Percentiles rank a stretch among this genome's conserved stretches.
phyloP scores from a whole-genome alignment of 768 basidiomycete species.

The Rhizopogon rudus region DNA sequence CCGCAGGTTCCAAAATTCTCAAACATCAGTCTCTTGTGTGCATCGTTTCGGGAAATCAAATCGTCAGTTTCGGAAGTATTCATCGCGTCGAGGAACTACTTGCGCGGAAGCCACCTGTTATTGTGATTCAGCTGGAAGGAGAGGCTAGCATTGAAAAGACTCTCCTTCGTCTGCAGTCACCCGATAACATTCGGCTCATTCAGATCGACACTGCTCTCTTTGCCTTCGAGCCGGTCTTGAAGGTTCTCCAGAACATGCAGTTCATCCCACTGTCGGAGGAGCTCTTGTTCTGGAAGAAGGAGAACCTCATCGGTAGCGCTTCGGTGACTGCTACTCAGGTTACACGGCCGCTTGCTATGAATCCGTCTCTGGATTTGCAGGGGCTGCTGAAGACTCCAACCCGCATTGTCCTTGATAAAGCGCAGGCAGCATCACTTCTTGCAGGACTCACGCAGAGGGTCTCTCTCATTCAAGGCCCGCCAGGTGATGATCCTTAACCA shows the following conservation, averaged over 20 bases:
- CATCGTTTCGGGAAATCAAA: constrained; percentile 41
- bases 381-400: constrained; percentile 31
- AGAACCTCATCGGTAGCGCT: constrained; percentile 10
- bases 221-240: constrained; percentile 59
- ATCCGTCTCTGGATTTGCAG: constrained; percentile 38
- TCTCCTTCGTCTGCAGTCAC: constrained; percentile 35
- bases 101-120: constrained; percentile 38
- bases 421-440: constrained; percentile 43
- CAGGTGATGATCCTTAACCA: constrained; percentile 40
- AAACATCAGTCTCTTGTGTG: constrained; percentile 52
- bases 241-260: constrained; percentile 43
- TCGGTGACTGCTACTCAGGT: constrained; percentile 8
- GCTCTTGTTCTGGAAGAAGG: constrained; percentile 48
- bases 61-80: constrained; percentile 50
- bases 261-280: constrained; percentile 44
- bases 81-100: constrained; percentile 51
- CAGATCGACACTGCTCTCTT: constrained; percentile 61
- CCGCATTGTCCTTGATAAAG: constrained; percentile 43
- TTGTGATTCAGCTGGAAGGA: constrained; percentile 52
- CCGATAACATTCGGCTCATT: constrained; percentile 37
- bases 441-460: constrained; percentile 51
- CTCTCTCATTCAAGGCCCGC: constrained; percentile 67
- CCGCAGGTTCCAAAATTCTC: constrained; percentile 32
- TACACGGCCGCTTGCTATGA: constrained; percentile 21
- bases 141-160: constrained; percentile 31